Evolutionary conservation across 2,329 filamentous ascomycete species (phyloP).

Genomic region (Lasiodiplodia sp.): DNA sequence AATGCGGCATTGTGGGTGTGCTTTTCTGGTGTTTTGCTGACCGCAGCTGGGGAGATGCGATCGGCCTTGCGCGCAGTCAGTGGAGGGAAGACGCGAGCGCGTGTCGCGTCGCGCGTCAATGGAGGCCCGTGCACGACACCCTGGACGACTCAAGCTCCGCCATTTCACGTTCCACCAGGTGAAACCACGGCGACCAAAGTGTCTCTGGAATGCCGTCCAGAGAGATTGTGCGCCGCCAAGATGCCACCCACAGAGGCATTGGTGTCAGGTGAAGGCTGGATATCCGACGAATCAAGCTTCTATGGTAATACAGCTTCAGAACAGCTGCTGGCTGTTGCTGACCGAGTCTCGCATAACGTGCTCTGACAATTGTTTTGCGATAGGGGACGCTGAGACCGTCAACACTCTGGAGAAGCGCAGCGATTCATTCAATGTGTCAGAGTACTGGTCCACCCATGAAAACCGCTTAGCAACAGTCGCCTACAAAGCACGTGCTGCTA

Average conservation of each 20-base stretch:
- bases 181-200: not conserved
- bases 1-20: slow-evolving; percentile 53
- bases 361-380: not conserved
- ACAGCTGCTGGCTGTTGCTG: not conserved
- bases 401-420: slow-evolving; percentile 12
- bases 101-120: slow-evolving; percentile 17
- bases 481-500: slow-evolving; percentile 1
- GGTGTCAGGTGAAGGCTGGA: slow-evolving; percentile 43
- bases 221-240: not conserved
- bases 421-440: not conserved
- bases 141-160: slow-evolving; percentile 2
- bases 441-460: slow-evolving; percentile 24
- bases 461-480: slow-evolving; percentile 4
- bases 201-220: slow-evolving; percentile 4
- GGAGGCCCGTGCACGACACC: slow-evolving; percentile 7
- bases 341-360: not conserved
- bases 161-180: not conserved
- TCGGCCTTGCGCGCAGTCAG: not conserved
- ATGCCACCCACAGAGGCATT: slow-evolving; percentile 35
- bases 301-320: slow-evolving; percentile 45
- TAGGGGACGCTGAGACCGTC: slow-evolving; percentile 32
- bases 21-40: not conserved
- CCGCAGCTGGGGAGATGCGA: slow-evolving; percentile 11
- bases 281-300: slow-evolving; percentile 55
- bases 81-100: slow-evolving; percentile 24